Evolutionary conservation across 352 stramenopile genomes (phyloP), one percentile per base, ranked within the genome.

Genomic region (Phytophthora aleatoria): DNA sequence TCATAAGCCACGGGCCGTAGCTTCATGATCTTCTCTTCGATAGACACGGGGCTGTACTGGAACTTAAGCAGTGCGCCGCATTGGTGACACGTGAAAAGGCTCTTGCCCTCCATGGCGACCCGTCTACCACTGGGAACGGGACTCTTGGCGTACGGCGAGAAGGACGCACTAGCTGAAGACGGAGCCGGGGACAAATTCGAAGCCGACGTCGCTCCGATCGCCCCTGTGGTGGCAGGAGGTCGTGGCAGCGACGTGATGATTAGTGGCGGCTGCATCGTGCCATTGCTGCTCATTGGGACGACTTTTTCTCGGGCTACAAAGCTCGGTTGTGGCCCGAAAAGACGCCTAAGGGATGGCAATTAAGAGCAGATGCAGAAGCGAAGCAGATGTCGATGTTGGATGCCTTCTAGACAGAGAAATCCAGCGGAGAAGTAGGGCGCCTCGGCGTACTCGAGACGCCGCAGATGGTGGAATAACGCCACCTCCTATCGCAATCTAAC

Each of bases 21-120:
- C 16, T 73, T 61, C 36, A 76, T 79, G 50, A 91, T 87, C 49
- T 86, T 85, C 27, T 87, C 77, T 72, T 90, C 76, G 53, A 92
- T 90, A 5, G 83, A 85, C 42, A 81, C 67, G 2, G 71, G 68
- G 50, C 73, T 87, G 68, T 75, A 71, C 47, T 76, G 73, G 62
- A 92, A 90, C 55, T 90, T 92, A 69, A 92, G 81, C 58, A 92
- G 59, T 26, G 81, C 73, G 39, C 79, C 81, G 58, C 83, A 92
- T 47, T 87, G 75, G 61, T 85, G 79, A 54, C 83, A 92, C 60
- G 81, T 92, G 47, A 92, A 92, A 24, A 92, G 68, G 49, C 79
- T 89, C 50, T 92, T 92, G 33, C 83, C 83, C 50, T 92, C 83
- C 67, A 92, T 88, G 35, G 77, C 72, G 49, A 83, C 60, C 27